phyloP scores from a whole-genome alignment of 257 asterid species.

The Solanum corneliomulleri region DNA sequence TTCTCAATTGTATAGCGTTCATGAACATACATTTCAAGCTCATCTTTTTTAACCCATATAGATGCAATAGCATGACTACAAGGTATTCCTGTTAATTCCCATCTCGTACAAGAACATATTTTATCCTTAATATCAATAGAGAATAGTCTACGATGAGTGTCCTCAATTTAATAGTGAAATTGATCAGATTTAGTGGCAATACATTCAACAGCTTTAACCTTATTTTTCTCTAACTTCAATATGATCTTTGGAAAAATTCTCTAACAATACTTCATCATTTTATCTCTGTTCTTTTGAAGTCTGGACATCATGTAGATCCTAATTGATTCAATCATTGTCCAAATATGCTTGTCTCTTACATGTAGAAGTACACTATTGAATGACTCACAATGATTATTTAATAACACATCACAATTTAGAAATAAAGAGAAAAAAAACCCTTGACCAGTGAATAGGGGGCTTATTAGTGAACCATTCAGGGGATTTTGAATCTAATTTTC shows the following conservation, averaged over 20 bases:
- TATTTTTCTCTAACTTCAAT: too few species aligned
- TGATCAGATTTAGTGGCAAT: too few species aligned
- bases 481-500: neutral
- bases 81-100: neutral
- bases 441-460: too few species aligned
- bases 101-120: neutral
- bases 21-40: neutral
- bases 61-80: neutral
- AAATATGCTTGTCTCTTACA: neutral
- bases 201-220: too few species aligned
- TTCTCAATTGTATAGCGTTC: neutral
- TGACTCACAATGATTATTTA: neutral
- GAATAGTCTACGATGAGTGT: too few species aligned
- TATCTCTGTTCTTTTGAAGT: too few species aligned
- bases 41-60: neutral
- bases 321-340: neutral
- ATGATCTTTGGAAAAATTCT: too few species aligned
- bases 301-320: neutral
- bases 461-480: too few species aligned
- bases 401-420: neutral
- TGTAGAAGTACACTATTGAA: neutral
- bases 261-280: too few species aligned
- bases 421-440: neutral
- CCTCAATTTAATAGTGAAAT: too few species aligned
- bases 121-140: neutral